Conservation (phyloP, 2,329 filamentous ascomycete species). For the Aspergillus latus region DNA sequence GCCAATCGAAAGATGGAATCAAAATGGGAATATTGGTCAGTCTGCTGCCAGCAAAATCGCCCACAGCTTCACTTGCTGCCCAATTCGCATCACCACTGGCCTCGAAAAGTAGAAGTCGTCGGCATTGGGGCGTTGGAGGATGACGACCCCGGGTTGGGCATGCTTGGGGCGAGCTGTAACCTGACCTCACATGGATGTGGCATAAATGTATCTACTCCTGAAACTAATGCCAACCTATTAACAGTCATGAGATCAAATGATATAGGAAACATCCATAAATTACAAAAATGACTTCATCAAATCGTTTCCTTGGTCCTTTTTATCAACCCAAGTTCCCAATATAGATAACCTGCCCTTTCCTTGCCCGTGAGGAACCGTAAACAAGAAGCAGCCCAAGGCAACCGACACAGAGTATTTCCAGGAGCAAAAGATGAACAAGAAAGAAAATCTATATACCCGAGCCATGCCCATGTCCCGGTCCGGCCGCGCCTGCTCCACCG, state of each 20-base stretch:
- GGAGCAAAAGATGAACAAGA: background rate
- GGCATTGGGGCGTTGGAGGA: background rate
- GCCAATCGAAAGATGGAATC: background rate
- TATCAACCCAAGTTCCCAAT: background rate
- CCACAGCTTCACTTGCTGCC: slow-evolving; percentile 18
- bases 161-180: background rate
- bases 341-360: too few species aligned
- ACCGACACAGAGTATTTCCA: background rate
- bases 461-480: slow-evolving; percentile 31
- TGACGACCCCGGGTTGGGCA: background rate
- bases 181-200: background rate
- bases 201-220: background rate
- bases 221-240: background rate
- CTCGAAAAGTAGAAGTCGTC: slow-evolving; percentile 5
- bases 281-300: background rate
- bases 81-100: slow-evolving; percentile 16
- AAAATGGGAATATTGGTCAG: background rate
- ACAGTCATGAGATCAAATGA: background rate
- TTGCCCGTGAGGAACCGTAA: background rate
- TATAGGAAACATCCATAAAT: background rate
- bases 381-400: background rate
- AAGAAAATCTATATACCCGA: slow-evolving; percentile 18
- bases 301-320: background rate
- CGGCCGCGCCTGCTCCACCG: slow-evolving; percentile 48
- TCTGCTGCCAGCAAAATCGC: slow-evolving; percentile 14